Evolutionary conservation across 2,329 filamentous ascomycete species (phyloP).

Genomic region (Sporothrix dimorphospora): DNA sequence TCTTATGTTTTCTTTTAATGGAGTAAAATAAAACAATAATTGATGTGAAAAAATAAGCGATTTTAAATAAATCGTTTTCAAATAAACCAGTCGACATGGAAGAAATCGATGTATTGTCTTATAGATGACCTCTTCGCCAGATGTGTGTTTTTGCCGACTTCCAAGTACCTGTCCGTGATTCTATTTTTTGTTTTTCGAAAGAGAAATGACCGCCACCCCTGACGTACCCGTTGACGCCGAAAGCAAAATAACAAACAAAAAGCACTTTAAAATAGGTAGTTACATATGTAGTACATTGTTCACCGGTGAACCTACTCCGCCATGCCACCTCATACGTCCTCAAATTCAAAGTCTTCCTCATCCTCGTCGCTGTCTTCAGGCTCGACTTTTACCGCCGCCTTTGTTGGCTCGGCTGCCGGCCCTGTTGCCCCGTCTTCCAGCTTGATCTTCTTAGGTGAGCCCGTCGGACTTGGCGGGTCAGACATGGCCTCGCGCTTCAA

Average conservation of each 20-base stretch:
- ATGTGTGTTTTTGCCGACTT: neutral
- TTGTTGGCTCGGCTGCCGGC: constrained; percentile 8
- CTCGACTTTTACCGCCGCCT: constrained; percentile 39
- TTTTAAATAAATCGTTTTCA: neutral
- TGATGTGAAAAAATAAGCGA: neutral
- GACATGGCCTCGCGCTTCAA: constrained; percentile 43
- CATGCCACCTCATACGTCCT: constrained; percentile 52
- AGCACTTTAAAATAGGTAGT: neutral
- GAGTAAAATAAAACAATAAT: too few species aligned
- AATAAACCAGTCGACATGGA: neutral
- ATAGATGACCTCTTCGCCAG: too few species aligned
- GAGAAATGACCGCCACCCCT: constrained; percentile 6
- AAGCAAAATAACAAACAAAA: neutral
- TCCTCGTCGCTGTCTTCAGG: constrained; percentile 54
- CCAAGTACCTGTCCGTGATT: neutral
- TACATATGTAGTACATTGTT: constrained; percentile 15
- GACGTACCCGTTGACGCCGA: constrained; percentile 15
- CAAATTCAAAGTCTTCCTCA: constrained; percentile 60
- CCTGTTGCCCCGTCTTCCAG: constrained; percentile 51
- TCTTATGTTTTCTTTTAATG: too few species aligned
- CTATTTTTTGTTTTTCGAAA: constrained; percentile 14
- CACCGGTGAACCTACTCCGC: neutral
- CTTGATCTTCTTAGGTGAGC: constrained; percentile 62
- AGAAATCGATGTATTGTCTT: neutral
- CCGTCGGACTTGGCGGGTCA: constrained; percentile 35